Conservation (phyloP, 768 basidiomycete species). For the Mycena haematopus region DNA sequence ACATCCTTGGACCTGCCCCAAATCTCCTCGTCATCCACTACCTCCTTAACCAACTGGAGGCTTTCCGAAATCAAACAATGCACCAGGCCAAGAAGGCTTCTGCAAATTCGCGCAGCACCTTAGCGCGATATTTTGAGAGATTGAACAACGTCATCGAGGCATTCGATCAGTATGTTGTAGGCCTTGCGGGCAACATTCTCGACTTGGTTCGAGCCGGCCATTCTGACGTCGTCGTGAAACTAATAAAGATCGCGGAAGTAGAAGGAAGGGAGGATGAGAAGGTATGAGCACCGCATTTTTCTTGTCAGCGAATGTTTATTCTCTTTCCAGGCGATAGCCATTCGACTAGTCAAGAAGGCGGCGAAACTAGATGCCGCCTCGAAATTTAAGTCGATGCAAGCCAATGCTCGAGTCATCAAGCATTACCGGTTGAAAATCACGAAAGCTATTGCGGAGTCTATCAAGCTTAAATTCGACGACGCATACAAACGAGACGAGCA, state of each 20-base stretch:
- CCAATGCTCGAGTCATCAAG: constrained; percentile 91
- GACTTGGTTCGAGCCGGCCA: constrained; percentile 81
- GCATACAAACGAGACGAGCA: constrained; percentile 67
- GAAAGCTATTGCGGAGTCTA: constrained; percentile 79
- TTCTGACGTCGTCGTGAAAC: constrained; percentile 85
- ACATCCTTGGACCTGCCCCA: constrained; percentile 85
- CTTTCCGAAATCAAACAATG: constrained; percentile 93
- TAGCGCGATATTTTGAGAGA: constrained; percentile 84
- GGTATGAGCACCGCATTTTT: constrained; percentile 46
- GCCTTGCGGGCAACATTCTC: constrained; percentile 78
- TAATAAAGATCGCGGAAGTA: constrained; percentile 92
- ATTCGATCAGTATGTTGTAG: constrained; percentile 87
- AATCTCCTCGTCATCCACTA: constrained; percentile 92
- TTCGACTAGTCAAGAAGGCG: constrained; percentile 92
- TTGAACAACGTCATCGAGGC: constrained; percentile 78
- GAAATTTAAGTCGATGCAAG: constrained; percentile 92
- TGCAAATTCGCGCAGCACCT: constrained; percentile 66
- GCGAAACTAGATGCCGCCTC: constrained; percentile 92
- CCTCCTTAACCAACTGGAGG: constrained; percentile 90
- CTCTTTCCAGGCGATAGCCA: constrained; percentile 78
- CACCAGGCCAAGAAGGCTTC: constrained; percentile 90
- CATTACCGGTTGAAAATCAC: constrained; percentile 92
- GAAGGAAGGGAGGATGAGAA: constrained; percentile 96
- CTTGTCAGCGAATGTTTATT: constrained; percentile 3
- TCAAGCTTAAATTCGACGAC: constrained; percentile 71